phyloP scores from a whole-genome alignment of 495 filamentous ascomycete genomes.

The Copromyces sp. region DNA sequence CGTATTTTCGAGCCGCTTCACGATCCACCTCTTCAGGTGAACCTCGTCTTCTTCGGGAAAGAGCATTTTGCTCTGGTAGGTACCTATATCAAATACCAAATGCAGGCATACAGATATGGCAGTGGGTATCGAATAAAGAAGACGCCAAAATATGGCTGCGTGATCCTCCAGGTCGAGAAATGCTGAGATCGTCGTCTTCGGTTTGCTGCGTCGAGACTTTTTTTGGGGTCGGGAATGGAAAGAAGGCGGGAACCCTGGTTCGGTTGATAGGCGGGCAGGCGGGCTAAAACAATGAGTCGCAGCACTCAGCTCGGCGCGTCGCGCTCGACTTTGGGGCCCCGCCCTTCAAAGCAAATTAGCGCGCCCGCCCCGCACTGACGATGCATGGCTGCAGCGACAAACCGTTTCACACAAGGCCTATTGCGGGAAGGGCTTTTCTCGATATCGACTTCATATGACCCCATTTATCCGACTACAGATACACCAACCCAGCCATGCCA shows the following conservation, averaged over 20 bases:
- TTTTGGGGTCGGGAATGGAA: neutral
- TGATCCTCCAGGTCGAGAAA: neutral
- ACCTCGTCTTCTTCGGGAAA: constrained; percentile 66
- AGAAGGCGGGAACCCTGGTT: neutral
- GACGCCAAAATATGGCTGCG: neutral
- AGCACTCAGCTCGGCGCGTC: neutral
- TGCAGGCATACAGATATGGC: neutral
- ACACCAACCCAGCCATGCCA: neutral
- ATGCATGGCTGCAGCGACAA: neutral
- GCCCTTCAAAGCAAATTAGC: neutral
- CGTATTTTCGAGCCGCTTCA: constrained; percentile 86
- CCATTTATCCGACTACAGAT: neutral
- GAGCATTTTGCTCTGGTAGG: constrained; percentile 45
- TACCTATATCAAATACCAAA: neutral
- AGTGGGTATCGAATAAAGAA: neutral
- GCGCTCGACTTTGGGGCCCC: neutral
- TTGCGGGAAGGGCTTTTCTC: too few species aligned
- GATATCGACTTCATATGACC: neutral
- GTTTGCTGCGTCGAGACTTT: neutral
- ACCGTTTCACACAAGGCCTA: neutral
- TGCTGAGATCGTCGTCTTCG: neutral
- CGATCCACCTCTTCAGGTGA: constrained; percentile 78
- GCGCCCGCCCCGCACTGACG: neutral
- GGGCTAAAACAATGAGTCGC: neutral
- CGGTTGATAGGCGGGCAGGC: neutral